Evolutionary conservation across 306 rosid species (phyloP), one percentile per base, ranked within the genome.

Genomic region (Spatholobus suberectus): DNA sequence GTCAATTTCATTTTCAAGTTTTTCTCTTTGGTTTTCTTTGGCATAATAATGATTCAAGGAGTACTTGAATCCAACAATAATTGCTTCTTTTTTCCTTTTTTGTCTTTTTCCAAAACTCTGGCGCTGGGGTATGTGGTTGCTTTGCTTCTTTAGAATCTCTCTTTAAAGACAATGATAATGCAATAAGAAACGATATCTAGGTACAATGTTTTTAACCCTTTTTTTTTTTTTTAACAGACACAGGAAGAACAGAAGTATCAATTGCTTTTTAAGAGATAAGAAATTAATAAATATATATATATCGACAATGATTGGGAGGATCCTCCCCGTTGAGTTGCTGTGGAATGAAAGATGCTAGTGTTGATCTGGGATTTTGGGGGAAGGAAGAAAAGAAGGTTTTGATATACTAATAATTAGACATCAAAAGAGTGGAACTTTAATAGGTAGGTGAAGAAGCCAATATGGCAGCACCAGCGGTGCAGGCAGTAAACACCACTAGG

Each of bases 311-410:
- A 55, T 84, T 59, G n/a, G 21, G 76, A 75, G 82, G 77, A 71
- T 79, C 68, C 21, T 59, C 75, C 18, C 18, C 68, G 34, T 79
- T n/a, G 77, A 78, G 68, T 59, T 77, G 70, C 23, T 5, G 55
- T 14, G 65, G 73, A 82, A 77, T 78, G 63, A 81, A 87, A 79
- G 70, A 83, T 86, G 90, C 77, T 44, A 38, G 76, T 55, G 67
- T 81, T 89, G 61, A 86, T 85, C 89, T 88, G 90, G 90, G 89
- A 75, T 79, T 87, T 89, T 83, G 69, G 81, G 29, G 79, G 83
- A 52, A 87, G 84, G 75, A 82, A 84, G 86, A 77, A 55, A 73
- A 86, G 18, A 77, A 66, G 75, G 67, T 61, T 61, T 17, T 83
- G 73, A 81, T 32, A 63, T 13, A 61, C 20, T 38, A 65, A 14